These are phyloP conservation scores for Pleurotus eryngii DNA, from an alignment of 768 basidiomycete species.

Conservation along the genomic window DNA sequence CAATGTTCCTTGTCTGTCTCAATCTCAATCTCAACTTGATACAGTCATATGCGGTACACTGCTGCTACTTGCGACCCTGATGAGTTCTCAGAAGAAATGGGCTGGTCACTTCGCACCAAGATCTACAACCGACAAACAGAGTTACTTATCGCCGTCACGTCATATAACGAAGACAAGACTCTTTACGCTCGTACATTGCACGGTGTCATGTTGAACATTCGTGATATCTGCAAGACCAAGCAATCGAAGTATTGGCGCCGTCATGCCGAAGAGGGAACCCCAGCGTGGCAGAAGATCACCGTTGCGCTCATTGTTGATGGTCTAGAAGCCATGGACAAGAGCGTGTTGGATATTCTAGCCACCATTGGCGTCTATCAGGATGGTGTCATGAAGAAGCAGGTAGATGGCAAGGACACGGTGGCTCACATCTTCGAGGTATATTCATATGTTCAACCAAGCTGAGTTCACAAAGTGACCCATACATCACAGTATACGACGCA, in stretches of 20 bases:
- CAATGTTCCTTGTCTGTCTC: conserved; percentile 22
- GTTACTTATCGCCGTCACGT: conserved; percentile 90
- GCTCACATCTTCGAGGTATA: conserved; percentile 93
- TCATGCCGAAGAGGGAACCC: conserved; percentile 77
- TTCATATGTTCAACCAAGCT: conserved; percentile 4
- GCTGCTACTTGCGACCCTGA: conserved; percentile 92
- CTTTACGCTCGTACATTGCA: conserved; percentile 81
- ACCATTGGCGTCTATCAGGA: conserved; percentile 94
- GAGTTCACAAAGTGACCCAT: neutral
- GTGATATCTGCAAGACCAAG: conserved; percentile 95
- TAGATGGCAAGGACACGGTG: conserved; percentile 84
- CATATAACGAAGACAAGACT: conserved; percentile 90
- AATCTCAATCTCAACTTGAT: neutral
- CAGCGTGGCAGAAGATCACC: conserved; percentile 88
- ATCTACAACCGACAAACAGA: conserved; percentile 90
- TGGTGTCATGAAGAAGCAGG: conserved; percentile 91
- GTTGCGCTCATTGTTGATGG: conserved; percentile 92
- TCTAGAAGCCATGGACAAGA: conserved; percentile 94
- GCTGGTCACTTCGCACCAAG: conserved; percentile 83
- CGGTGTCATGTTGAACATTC: conserved; percentile 96
- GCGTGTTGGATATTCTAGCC: conserved; percentile 82
- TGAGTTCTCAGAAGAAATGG: conserved; percentile 74
- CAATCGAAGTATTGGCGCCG: conserved; percentile 90
- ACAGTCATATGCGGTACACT: conserved; percentile 89
- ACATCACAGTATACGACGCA: conserved; percentile 85